phyloP scores from a whole-genome alignment of 805 yeast species.

The Candida fluviatilis region DNA sequence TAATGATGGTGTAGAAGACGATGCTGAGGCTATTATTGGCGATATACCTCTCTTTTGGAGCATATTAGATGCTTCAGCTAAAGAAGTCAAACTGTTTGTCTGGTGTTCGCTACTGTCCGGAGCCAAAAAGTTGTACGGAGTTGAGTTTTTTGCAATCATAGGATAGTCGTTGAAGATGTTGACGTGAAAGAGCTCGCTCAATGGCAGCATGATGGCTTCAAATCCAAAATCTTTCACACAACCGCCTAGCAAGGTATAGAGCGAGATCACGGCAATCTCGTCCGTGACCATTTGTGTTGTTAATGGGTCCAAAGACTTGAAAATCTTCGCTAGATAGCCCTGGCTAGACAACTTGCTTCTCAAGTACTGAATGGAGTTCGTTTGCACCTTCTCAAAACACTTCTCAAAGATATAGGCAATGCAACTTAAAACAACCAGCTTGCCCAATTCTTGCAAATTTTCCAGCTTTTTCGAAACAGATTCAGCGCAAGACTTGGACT shows the following conservation, averaged over 20 bases:
- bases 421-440: slow-evolving; percentile 49
- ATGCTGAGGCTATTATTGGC: not conserved
- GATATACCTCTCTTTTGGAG: not conserved
- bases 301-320: slow-evolving; percentile 44
- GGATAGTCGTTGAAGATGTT: slow-evolving; percentile 63
- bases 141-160: slow-evolving; percentile 42
- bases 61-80: slow-evolving; percentile 31
- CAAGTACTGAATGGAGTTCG: slow-evolving; percentile 52
- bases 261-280: slow-evolving; percentile 49
- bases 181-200: slow-evolving; percentile 66
- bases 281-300: slow-evolving; percentile 32
- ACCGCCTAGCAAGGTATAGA: slow-evolving; percentile 61
- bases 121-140: slow-evolving; percentile 20
- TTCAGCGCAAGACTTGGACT: slow-evolving; percentile 60
- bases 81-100: slow-evolving; percentile 21
- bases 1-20: slow-evolving; percentile 2
- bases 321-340: slow-evolving; percentile 39
- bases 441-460: slow-evolving; percentile 56
- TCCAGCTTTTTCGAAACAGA: slow-evolving; percentile 34
- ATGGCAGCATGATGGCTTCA: slow-evolving; percentile 57
- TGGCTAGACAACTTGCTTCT: slow-evolving; percentile 41
- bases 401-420: slow-evolving; percentile 61
- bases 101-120: slow-evolving; percentile 1
- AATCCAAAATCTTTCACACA: slow-evolving; percentile 79
- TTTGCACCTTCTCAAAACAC: slow-evolving; percentile 50